A percentile compares a stretch with the other conserved stretches of the same genome.
These are phyloP conservation scores for Eutrema salsugineum DNA, from an alignment of 441 rosid genomes.

Conservation along the genomic window DNA sequence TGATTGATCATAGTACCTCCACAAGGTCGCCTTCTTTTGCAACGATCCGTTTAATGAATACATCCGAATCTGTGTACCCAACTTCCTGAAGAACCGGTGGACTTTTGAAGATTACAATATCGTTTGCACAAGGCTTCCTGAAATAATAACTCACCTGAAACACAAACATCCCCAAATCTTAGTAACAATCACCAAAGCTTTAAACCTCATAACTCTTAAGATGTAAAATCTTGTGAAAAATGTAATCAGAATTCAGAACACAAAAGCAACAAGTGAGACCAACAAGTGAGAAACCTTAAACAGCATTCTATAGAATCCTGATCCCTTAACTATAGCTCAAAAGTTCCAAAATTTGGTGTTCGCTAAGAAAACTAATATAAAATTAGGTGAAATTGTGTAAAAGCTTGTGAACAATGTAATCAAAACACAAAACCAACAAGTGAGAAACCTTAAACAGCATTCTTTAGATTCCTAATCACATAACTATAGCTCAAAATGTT, in stretches of 20 bases:
- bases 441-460: not conserved
- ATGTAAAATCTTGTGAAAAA: not conserved
- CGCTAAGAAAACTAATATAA: not conserved
- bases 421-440: slow-evolving; percentile 5
- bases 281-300: not conserved
- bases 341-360: not conserved
- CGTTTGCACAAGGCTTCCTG: slow-evolving; percentile 95
- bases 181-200: not conserved
- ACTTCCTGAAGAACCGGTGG: slow-evolving; percentile 93
- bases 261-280: not conserved
- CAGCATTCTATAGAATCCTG: not conserved
- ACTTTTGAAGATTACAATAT: slow-evolving; percentile 88
- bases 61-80: slow-evolving; percentile 89
- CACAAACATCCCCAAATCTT: not conserved
- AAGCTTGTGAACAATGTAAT: slow-evolving; percentile 2
- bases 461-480: not conserved
- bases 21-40: slow-evolving; percentile 92
- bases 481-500: not conserved
- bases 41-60: slow-evolving; percentile 82
- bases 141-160: slow-evolving; percentile 79
- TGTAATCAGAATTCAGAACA: slow-evolving; percentile 5
- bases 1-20: slow-evolving; percentile 50
- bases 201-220: not conserved
- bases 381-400: not conserved
- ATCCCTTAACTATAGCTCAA: not conserved